Percentiles rank a stretch among this genome's conserved stretches.
phyloP scores from a whole-genome alignment of 2,329 filamentous ascomycete genomes.

The Penicillium sp. region DNA sequence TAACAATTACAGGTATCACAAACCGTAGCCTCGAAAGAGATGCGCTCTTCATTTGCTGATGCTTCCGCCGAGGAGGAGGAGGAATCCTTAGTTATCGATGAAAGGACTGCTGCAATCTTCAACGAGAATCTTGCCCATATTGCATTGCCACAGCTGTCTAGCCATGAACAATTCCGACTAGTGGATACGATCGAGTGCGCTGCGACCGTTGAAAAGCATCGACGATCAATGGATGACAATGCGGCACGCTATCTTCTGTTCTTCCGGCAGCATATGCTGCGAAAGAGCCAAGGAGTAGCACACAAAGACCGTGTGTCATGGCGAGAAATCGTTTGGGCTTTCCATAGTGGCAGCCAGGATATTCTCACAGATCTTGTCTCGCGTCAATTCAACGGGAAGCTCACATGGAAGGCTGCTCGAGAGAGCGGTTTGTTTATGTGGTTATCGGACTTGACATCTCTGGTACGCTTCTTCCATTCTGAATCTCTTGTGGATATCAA shows the following conservation, averaged over 20 bases:
- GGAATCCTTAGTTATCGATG: conserved; percentile 63
- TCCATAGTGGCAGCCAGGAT: conserved; percentile 67
- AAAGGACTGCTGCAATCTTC: conserved; percentile 68
- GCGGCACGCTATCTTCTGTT: conserved; percentile 85
- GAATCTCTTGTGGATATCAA: background rate
- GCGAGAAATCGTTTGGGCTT: conserved; percentile 51
- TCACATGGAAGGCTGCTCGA: conserved; percentile 82
- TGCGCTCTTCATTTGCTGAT: conserved; percentile 54
- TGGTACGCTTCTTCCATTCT: conserved; percentile 59
- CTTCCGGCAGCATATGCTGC: conserved; percentile 76
- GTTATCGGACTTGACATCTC: conserved; percentile 73
- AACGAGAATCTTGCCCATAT: conserved; percentile 75
- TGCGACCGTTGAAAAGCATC: conserved; percentile 80
- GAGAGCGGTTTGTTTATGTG: conserved; percentile 95
- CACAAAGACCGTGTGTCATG: conserved; percentile 62
- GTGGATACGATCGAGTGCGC: conserved; percentile 83
- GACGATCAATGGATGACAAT: conserved; percentile 87
- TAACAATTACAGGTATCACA: conserved; percentile 36
- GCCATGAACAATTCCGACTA: conserved; percentile 81
- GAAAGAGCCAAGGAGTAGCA: conserved; percentile 62
- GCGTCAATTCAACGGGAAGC: conserved; percentile 72
- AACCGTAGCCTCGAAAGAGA: conserved; percentile 48
- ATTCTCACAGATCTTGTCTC: conserved; percentile 83
- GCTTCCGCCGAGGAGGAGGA: conserved; percentile 56
- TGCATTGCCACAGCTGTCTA: conserved; percentile 76